Base-by-base conservation (phyloP, 192 early-diverging fungal genomes). In the Backusella circina region DNA sequence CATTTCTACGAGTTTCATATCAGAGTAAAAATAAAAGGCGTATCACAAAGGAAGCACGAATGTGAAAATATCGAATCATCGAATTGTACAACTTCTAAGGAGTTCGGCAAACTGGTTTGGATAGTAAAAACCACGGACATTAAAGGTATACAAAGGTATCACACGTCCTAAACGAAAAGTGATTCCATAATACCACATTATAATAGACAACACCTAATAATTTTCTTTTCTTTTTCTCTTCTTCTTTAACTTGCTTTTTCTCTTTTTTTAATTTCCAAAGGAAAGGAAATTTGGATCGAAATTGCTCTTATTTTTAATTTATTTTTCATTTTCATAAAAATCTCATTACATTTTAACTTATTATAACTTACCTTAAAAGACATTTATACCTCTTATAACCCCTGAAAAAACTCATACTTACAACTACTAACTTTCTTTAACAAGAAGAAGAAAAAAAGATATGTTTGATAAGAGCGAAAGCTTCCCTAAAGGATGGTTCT, bases 401-500 rank as follows among this genome's bases (percentile, higher is more conserved):
- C 33, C 16, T 16, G 16, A 33, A 67, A 67, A 66, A 66, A 66
- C 31, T 35, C 2, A 66, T 31, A 26, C 28, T 15, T 18, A 31
- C 16, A 16, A 65, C 32, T 38, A 47, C 35, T 38, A 16, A 10
- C 36, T 38, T 44, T 71, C 50, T 26, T 41, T 16, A 41, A 16
- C 39, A 12, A 30, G 47, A 28, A 50, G 28, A 39, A 28, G 8
- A 9, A 70, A 4, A 30, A 71, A 47, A 50, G 50, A 47, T 2
- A 73, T 73, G 71, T 73, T 64, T 73, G 50, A 54, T 21, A 70
- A 70, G 21, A 73, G 71, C 35, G 70, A 39, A 47, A 72, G 75
- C 26, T 80, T 80, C 64, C 79, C 79, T 70, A 71, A 80, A 69
- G 79, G 75, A 31, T 80, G 79, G 79, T 80, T 80, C 41, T 80